Evolutionary conservation across 129 eudicot genomes (phyloP), one percentile per base, ranked within the genome.

Genomic region (Mikania micrantha): DNA sequence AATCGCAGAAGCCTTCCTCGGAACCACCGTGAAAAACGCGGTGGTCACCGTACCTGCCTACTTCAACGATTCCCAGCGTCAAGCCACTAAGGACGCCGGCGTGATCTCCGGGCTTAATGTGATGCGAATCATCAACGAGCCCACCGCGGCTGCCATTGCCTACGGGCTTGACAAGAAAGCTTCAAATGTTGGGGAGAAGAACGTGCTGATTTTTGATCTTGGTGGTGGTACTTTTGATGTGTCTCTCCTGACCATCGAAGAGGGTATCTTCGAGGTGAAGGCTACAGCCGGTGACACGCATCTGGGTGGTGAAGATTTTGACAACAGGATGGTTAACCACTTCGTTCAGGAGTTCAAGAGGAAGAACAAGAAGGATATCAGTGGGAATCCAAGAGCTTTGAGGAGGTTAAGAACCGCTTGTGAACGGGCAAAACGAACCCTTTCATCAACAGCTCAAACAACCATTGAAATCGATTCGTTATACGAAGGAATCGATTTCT

Each of bases 161-260:
- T 88, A 88, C 1, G 88, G 95, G 45, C 79, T 88, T 31, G 95
- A 88, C 79, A 85, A 88, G 75, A 88, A 85, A 47, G 91, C 95
- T 0, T 78, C 96, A 0, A 83, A 85, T 13, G 93, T 88, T 7
- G 96, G 96, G 1, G 93, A 88, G 82, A 88, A 88, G 83, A 88
- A 88, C 50, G 87, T 88, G 2, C 48, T 88, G 78, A 85, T 88
- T 17, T 88, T 88, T 15, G 96, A 88, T 38, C 81, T 88, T 35
- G 96, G 96, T 54, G 96, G 96, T 69, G 96, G 96, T 27, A 88
- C 96, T 16, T 88, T 88, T 47, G 96, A 88, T 77, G 96, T 88
- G 0, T 88, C 93, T 9, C 78, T 88, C n/a, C 78, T 88, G 50
- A 88, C 96, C 67, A 88, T 88, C 24, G 96, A 88, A 77, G 93